Evolutionary conservation across 139 green algal genomes (phyloP), one percentile per base, ranked within the genome.

Genomic region (Eudorina sp.): DNA sequence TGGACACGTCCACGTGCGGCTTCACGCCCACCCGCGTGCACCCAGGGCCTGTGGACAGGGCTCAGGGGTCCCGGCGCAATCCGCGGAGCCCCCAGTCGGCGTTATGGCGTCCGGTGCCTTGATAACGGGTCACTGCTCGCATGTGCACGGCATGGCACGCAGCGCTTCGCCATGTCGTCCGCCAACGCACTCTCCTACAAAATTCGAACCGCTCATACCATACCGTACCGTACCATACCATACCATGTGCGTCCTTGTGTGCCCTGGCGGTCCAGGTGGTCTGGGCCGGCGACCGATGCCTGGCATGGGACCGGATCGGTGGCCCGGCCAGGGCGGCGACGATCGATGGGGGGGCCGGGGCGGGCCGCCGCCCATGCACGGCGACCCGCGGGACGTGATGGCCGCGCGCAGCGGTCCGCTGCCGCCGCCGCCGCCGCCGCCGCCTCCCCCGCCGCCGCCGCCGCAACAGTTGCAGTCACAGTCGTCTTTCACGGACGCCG

Each of bases 401-500:
- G 66, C 9, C 3, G 16, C 66, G 66, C 66, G 66, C 38, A 13
- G 9, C 66, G 23, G 34, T 7, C 34, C 73, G 11, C 45, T 29
- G n/a, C 45, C n/a, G 38, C 78, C 53, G 60, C 80, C 60, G 41
- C 80, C 60, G 16, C 60, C 80, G 3, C 60, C 60, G 40, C 58
- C 79, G 41, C 80, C 60, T 41, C 80, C 58, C 16, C 80, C 62
- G 43, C 40, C 60, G 53, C 31, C 21, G 14, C 76, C 31, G 36
- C 68, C 41, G 5, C 64, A 73, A 18, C 64, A 73, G 38, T 45
- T 43, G n/a, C 73, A 81, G 29, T 45, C 45, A 46, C 43, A 43
- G 45, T 34, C 60, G 41, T n/a, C 80, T 5, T 74, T 76, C 40
- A 86, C 46, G 62, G 80, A 86, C 21, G 80, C 60, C 4, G 80